Conservation (phyloP, 2,329 filamentous ascomycete species). For the Pestalotiopsis sp. region DNA sequence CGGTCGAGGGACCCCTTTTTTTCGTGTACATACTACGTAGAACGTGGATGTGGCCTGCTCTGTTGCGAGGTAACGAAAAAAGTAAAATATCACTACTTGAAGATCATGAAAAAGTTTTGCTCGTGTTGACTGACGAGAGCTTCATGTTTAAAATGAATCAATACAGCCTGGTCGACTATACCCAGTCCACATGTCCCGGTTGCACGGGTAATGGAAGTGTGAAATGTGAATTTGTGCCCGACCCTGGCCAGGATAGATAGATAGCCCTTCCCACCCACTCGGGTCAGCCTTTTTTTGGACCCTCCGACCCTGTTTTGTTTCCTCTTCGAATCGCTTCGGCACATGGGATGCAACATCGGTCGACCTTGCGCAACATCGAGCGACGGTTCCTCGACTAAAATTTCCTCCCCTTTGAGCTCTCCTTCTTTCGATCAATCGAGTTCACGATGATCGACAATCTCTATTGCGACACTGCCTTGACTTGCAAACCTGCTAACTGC, state of each 20-base stretch:
- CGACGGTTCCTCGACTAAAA: background rate
- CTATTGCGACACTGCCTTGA: background rate
- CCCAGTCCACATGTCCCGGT: background rate
- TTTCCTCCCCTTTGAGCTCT: background rate
- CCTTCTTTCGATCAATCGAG: background rate
- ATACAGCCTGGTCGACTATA: background rate
- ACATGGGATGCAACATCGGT: background rate
- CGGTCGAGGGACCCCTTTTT: background rate
- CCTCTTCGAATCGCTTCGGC: background rate
- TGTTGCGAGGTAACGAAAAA: background rate
- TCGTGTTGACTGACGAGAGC: background rate
- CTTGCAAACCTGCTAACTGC: background rate
- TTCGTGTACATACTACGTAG: background rate
- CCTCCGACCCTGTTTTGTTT: background rate
- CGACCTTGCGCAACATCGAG: background rate
- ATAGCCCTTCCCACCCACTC: background rate
- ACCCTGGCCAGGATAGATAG: background rate
- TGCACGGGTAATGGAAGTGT: background rate
- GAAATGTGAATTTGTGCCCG: background rate
- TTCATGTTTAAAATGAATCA: background rate
- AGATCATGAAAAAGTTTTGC: background rate
- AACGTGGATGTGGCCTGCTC: background rate
- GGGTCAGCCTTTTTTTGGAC: too few species aligned
- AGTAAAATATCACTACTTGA: background rate
- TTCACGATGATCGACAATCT: background rate